Evolutionary conservation across 768 basidiomycete genomes (phyloP), one percentile per base, ranked within the genome.

Genomic region (Leucosporidium yakuticum): DNA sequence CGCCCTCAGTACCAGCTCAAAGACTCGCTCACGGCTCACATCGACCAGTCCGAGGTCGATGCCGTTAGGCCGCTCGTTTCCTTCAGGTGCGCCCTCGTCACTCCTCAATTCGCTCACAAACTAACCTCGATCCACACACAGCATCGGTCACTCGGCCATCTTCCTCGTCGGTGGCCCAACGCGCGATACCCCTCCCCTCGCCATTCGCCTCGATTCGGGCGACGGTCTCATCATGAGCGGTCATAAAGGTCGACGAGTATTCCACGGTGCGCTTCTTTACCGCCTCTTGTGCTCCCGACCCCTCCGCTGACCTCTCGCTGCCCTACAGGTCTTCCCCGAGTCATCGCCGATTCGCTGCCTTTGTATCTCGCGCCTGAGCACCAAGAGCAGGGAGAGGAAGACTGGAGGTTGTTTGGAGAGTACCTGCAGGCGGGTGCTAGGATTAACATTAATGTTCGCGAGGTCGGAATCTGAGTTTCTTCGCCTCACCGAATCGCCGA

Each of bases 141-240:
- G 93, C 3, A 84, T 98, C 12, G 96, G 96, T 11, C 90, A 89
- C 74, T 85, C 91, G 0, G 88, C 89, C 7, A 80, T 97, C 55
- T 95, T 99, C 77, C 85, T 99, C 48, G 88, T 96, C 25, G 95
- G 95, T 2, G 87, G 89, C 2, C 78, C 83, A 17, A 90, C 90
- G 14, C 84, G 94, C 63, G 87, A 94, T 61, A 81, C 80, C 0
- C 82, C 85, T 25, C 95, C 95, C 4, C 79, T 86, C 20, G 85
- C 94, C 0, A 86, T 99, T 67, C 82, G 97, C 27, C 82, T 99
- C 3, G 86, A 92, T 25, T 93, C 90, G 0, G 95, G 95, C 4
- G 96, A 99, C 76, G 85, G 88, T 1, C 81, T 96, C 27, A 86
- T 97, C 74, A 96, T 99, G 93, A 89, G 90, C 1, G 95, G 96